Evolutionary conservation across 768 basidiomycete genomes (phyloP).

Genomic region (Cyathus striatus): DNA sequence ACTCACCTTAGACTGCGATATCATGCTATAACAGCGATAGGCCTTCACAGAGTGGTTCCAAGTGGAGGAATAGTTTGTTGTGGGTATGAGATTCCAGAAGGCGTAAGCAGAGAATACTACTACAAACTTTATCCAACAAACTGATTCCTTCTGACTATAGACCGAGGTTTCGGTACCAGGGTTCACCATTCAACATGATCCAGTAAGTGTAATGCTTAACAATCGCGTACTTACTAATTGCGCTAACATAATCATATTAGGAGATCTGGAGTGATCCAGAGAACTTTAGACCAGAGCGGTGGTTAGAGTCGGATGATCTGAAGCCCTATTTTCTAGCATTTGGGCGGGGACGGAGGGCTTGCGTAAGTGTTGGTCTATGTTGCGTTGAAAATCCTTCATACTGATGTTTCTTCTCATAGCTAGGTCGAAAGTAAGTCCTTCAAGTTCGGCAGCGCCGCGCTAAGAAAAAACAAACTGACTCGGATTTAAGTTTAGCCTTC

Average conservation of each 20-base stretch:
- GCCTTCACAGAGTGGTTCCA: constrained; percentile 26
- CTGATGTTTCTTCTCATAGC: constrained; percentile 3
- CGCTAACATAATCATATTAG: constrained; percentile 5
- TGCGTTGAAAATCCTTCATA: not conserved
- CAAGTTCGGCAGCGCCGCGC: not conserved
- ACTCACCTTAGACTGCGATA: constrained; percentile 14
- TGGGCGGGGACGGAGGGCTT: constrained; percentile 24
- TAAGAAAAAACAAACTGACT: not conserved
- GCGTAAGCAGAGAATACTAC: constrained; percentile 16
- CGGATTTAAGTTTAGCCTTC: constrained; percentile 16
- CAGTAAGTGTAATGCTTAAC: not conserved
- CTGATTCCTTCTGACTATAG: not conserved
- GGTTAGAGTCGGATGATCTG: constrained; percentile 21
- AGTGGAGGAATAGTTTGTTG: constrained; percentile 12
- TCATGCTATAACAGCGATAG: constrained; percentile 29
- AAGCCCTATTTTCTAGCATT: constrained; percentile 22
- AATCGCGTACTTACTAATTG: not conserved
- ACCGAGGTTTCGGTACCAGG: not conserved
- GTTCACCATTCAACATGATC: not conserved
- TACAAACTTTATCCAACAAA: not conserved
- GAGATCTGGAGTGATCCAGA: constrained; percentile 27
- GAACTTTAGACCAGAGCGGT: constrained; percentile 28
- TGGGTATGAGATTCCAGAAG: constrained; percentile 21
- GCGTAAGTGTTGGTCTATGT: constrained; percentile 13
- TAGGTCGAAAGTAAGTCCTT: not conserved